Conservation (phyloP, 2,329 filamentous ascomycete species). For the Sordariomycetes sp. region DNA sequence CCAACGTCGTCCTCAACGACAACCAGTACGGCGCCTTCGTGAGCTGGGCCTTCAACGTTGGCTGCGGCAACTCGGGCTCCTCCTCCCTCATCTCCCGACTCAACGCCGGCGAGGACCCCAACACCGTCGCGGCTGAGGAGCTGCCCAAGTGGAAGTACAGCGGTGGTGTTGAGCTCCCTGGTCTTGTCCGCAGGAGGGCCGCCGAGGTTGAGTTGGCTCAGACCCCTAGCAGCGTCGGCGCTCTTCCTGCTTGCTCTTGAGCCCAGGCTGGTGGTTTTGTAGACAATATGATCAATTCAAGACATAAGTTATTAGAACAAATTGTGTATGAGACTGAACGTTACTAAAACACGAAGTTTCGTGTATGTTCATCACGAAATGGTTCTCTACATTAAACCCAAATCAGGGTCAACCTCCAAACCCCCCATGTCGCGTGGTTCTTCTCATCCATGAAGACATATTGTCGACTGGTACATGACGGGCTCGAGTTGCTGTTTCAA, state of each 20-base stretch:
- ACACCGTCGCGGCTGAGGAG: constrained; percentile 31
- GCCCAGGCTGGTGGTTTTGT: background rate
- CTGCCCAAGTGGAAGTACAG: constrained; percentile 38
- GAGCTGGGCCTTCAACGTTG: constrained; percentile 42
- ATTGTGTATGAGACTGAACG: too few relatives aligned
- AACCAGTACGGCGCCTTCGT: constrained; percentile 45
- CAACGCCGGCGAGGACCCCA: constrained; percentile 31
- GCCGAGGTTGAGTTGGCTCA: constrained; percentile 30
- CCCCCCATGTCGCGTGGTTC: too few relatives aligned
- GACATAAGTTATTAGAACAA: background rate
- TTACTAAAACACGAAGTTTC: too few relatives aligned
- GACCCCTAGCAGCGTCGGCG: constrained; percentile 5
- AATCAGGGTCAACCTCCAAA: too few relatives aligned
- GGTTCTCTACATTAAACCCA: too few relatives aligned
- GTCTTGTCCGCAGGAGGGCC: constrained; percentile 29
- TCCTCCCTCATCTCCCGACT: constrained; percentile 32
- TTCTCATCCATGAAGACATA: too few relatives aligned
- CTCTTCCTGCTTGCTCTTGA: constrained; percentile 9
- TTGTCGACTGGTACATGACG: too few relatives aligned
- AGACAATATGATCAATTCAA: background rate
- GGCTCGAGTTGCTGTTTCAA: too few relatives aligned
- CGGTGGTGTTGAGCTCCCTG: constrained; percentile 25
- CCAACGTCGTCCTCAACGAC: constrained; percentile 29
- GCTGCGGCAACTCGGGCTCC: constrained; percentile 26
- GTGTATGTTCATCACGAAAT: too few relatives aligned